Percentiles rank a stretch among this genome's conserved stretches.
These are phyloP conservation scores for Mucor racemosus DNA, from an alignment of 371 early-diverging fungal genomes.

Conservation along the genomic window DNA sequence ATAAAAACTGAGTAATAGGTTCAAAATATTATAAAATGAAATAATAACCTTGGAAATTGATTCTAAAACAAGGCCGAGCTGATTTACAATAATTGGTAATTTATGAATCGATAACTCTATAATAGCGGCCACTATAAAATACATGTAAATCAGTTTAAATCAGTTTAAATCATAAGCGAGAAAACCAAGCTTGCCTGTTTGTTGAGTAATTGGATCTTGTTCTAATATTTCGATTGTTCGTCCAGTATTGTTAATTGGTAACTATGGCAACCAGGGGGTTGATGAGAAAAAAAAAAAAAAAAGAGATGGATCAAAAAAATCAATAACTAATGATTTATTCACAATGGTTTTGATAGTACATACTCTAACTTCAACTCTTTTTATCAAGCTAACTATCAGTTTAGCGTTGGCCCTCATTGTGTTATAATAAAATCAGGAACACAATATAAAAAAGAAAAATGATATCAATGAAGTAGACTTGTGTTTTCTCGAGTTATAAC, in stretches of 20 bases:
- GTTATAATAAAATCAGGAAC: too few species aligned
- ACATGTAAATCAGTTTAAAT: background rate
- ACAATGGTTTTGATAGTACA: background rate
- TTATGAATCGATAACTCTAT: conserved; percentile 63
- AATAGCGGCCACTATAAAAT: conserved; percentile 51
- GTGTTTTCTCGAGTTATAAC: background rate
- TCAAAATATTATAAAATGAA: conserved; percentile 4
- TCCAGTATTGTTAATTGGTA: conserved; percentile 63
- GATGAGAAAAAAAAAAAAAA: too few species aligned
- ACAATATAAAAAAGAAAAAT: too few species aligned
- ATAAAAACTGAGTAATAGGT: background rate
- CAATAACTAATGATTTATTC: background rate
- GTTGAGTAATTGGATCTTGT: conserved; percentile 68
- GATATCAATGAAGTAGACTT: too few species aligned
- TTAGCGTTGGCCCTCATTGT: conserved; percentile 53
- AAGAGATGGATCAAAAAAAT: background rate
- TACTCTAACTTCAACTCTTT: conserved; percentile 58
- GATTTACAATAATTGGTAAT: conserved; percentile 54
- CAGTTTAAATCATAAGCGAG: background rate
- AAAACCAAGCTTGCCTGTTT: conserved; percentile 47
- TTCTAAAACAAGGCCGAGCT: conserved; percentile 60
- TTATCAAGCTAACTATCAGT: conserved; percentile 55
- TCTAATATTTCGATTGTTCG: conserved; percentile 62
- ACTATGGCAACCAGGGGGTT: conserved; percentile 29
- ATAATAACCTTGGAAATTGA: conserved; percentile 60